Evolutionary conservation across 176 grass and related monocot species (phyloP).

Genomic region (Tillandsia leiboldiana): DNA sequence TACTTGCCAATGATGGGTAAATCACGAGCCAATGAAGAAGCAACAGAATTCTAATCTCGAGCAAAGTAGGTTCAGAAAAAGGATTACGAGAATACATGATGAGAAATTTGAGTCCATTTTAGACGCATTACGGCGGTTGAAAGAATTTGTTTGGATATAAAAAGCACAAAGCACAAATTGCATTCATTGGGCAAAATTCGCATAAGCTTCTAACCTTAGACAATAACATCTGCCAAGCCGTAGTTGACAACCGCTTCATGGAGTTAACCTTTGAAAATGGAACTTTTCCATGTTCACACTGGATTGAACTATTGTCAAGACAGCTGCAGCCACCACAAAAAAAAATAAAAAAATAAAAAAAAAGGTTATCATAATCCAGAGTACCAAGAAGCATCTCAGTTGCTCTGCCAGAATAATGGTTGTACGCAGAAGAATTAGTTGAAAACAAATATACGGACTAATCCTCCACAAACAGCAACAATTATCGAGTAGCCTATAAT

Average conservation of each 20-base stretch:
- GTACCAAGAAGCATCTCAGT: background rate
- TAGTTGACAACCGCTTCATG: conserved; percentile 71
- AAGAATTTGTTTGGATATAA: conserved; percentile 13
- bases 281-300: conserved; percentile 82
- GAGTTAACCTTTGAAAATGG: conserved; percentile 66
- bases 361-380: conserved; percentile 2
- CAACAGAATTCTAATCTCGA: conserved; percentile 9
- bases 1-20: background rate
- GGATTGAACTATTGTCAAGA: conserved; percentile 75
- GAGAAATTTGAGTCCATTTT: background rate
- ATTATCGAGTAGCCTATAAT: background rate
- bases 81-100: background rate
- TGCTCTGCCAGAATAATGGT: background rate
- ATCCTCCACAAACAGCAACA: background rate
- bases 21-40: conserved; percentile 6
- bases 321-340: conserved; percentile 32
- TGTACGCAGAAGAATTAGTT: background rate
- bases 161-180: background rate
- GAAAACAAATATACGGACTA: background rate
- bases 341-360: conserved; percentile 9
- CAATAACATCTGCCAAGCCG: conserved; percentile 64
- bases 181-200: background rate
- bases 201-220: conserved; percentile 46
- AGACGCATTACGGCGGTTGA: background rate
- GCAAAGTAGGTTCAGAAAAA: conserved; percentile 3